phyloP scores from a whole-genome alignment of 495 filamentous ascomycete species.

The Penicillium verhagenii region DNA sequence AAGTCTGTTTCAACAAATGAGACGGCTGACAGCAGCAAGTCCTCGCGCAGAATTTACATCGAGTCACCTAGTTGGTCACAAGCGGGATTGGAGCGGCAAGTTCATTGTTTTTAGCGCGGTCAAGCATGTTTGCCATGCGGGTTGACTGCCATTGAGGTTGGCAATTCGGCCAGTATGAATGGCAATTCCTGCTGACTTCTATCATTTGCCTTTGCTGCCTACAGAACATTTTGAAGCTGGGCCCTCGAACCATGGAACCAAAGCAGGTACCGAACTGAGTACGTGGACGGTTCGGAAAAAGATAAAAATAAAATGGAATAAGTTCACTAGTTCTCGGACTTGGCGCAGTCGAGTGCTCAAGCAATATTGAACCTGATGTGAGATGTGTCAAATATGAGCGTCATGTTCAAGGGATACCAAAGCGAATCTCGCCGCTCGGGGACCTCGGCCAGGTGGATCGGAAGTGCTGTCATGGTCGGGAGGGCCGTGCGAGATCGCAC shows the following conservation, averaged over 20 bases:
- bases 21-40: background rate
- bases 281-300: no score
- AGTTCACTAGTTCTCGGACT: background rate
- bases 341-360: background rate
- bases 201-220: background rate
- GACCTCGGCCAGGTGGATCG: background rate
- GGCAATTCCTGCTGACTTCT: background rate
- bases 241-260: background rate
- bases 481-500: slow-evolving; percentile 17
- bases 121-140: background rate
- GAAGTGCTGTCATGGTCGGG: background rate
- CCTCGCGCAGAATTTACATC: no score
- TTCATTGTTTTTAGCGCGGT: background rate
- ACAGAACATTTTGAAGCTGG: no score
- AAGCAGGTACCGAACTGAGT: no score
- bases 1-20: no score
- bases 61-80: background rate
- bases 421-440: background rate
- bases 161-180: background rate
- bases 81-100: background rate
- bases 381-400: background rate
- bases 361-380: background rate
- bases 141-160: background rate
- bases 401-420: background rate
- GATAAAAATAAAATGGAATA: no score